Evolutionary conservation across 2,329 filamentous ascomycete genomes (phyloP), one percentile per base, ranked within the genome.

Genomic region (Xylariaceae sp.): DNA sequence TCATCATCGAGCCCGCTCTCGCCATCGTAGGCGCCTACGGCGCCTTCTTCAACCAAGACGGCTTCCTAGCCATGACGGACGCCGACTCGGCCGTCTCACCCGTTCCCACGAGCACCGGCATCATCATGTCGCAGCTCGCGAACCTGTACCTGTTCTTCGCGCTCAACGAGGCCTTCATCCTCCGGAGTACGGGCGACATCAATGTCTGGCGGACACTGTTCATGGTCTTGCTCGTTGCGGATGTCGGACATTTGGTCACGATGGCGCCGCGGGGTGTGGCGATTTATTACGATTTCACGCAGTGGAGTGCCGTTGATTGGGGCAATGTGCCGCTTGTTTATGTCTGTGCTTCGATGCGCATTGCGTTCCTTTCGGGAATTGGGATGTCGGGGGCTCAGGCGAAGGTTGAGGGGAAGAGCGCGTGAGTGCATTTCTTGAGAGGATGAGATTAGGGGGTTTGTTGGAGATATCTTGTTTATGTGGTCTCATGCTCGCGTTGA

Each of bases 61-160:
- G 73, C 18, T 92, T 92, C 73, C 82, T 92, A 37, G 62, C 74
- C 4, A 77, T 90, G 55, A 90, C 88, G 2, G 76, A 81, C 34
- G 67, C 77, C 2, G 80, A 8, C 6, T 65, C 83, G 6, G 77
- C 80, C 2, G 73, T 80, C 59, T 63, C 75, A 34, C 66, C 52
- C 23, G 72, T 87, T 5, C 83, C 88, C 1, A 74, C 81, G 41
- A 81, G 80, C 47, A 88, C 87, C 1, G 81, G 83, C 8, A 83
- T 92, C 60, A 84, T 85, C 47, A 78, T 92, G 67, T 84, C 85
- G 15, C 89, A 93, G 75, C 81, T 93, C 37, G 88, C 87, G 49
- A 92, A 91, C 73, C 78, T 92, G 63, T 93, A 92, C 75, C 73
- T 92, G 45, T 82, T 89, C 59, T 90, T 92, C 73, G 84, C 88